Evolutionary conservation across 1,284 basidiomycete genomes (phyloP).

Genomic region (Rhizoctonia solani): DNA sequence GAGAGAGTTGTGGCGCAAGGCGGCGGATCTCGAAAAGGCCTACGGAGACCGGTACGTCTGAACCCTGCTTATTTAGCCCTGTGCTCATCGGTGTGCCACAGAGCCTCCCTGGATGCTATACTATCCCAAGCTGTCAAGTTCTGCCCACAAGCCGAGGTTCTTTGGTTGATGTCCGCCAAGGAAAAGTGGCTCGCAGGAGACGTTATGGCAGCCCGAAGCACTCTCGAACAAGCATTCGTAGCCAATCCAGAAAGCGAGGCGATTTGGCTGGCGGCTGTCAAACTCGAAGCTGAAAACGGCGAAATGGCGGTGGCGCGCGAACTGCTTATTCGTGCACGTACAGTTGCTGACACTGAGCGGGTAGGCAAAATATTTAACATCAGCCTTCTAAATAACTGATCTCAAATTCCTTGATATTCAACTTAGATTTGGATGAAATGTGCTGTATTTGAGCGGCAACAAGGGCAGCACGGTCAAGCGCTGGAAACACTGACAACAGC

Average conservation of each 20-base stretch:
- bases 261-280: conserved; percentile 97
- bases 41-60: conserved; percentile 73
- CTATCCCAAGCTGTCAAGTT: conserved; percentile 82
- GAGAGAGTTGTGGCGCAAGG: conserved; percentile 82
- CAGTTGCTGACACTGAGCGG: conserved; percentile 87
- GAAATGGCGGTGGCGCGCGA: conserved; percentile 84
- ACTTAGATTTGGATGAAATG: conserved; percentile 98
- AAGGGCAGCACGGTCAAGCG: conserved; percentile 74
- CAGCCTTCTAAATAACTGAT: conserved; percentile 20
- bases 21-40: conserved; percentile 88
- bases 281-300: conserved; percentile 93
- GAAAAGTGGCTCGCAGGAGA: conserved; percentile 92
- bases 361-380: conserved; percentile 52
- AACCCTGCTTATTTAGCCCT: conserved; percentile 6
- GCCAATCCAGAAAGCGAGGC: conserved; percentile 96
- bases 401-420: too few species aligned
- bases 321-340: conserved; percentile 84
- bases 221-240: conserved; percentile 88
- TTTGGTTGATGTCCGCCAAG: conserved; percentile 98
- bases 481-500: conserved; percentile 76
- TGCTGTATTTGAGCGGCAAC: conserved; percentile 90
- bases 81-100: conserved; percentile 43
- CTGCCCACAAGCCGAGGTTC: conserved; percentile 91
- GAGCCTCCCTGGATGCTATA: conserved; percentile 81
- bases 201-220: conserved; percentile 81